Evolutionary conservation across 2,329 filamentous ascomycete genomes (phyloP).

Genomic region (Aspergillus novoparasiticus): DNA sequence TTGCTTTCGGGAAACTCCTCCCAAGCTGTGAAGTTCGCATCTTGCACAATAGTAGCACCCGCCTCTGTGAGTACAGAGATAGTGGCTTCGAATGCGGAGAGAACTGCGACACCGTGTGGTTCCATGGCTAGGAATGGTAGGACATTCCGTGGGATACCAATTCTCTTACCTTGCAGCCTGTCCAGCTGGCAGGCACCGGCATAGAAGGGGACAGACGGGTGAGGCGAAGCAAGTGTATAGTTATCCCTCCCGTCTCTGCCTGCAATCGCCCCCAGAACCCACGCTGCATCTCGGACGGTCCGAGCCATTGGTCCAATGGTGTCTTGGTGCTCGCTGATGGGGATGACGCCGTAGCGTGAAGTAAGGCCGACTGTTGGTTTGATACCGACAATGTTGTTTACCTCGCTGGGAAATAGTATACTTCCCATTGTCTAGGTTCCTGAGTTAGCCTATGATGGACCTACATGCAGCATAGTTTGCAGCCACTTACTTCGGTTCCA

Average conservation of each 20-base stretch:
- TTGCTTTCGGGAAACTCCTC: constrained; percentile 46
- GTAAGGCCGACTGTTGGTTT: constrained; percentile 69
- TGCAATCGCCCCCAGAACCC: constrained; percentile 61
- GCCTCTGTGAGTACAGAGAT: constrained; percentile 56
- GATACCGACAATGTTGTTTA: constrained; percentile 67
- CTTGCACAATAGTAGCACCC: constrained; percentile 63
- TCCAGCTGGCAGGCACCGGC: constrained; percentile 58
- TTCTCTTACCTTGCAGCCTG: constrained; percentile 59
- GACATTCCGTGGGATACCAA: constrained; percentile 66
- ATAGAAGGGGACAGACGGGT: constrained; percentile 59
- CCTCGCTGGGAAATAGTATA: constrained; percentile 58
- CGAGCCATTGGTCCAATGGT: constrained; percentile 61
- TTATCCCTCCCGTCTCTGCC: constrained; percentile 58
- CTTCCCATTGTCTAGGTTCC: constrained; percentile 58
- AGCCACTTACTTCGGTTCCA: constrained; percentile 56
- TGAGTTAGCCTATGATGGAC: neutral
- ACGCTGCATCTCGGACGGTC: constrained; percentile 61
- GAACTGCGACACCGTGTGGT: constrained; percentile 41
- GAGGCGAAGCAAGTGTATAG: constrained; percentile 62
- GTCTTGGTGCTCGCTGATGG: constrained; percentile 62
- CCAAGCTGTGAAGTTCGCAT: constrained; percentile 61
- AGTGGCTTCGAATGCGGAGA: constrained; percentile 59
- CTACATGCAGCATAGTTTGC: neutral
- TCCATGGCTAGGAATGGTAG: constrained; percentile 43
- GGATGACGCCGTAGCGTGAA: constrained; percentile 62